phyloP scores from a whole-genome alignment of 495 filamentous ascomycete genomes.

The Neurospora sp. region DNA sequence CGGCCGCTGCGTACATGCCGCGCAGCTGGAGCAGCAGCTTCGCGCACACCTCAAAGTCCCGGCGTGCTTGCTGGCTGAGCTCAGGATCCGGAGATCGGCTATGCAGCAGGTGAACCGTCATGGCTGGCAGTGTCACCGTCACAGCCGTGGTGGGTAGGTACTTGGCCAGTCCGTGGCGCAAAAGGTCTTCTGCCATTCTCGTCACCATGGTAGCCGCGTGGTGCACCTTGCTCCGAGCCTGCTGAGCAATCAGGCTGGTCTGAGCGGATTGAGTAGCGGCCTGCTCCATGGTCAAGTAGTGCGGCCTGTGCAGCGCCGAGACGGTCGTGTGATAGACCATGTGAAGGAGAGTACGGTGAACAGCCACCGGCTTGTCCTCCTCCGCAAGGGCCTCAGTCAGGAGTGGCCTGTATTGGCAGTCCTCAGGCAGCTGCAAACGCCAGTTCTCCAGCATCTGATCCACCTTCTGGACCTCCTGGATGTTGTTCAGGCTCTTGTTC shows the following conservation, averaged over 20 bases:
- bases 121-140: conserved; percentile 78
- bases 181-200: conserved; percentile 61
- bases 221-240: conserved; percentile 67
- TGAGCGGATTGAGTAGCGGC: conserved; percentile 41
- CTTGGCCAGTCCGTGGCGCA: conserved; percentile 54
- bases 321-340: conserved; percentile 85
- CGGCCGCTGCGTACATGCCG: conserved; percentile 77
- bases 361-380: conserved; percentile 41
- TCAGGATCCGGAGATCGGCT: conserved; percentile 68
- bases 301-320: conserved; percentile 78
- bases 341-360: conserved; percentile 70
- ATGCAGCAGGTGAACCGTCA: conserved; percentile 84
- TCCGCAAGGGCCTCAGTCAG: conserved; percentile 35
- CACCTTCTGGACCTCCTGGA: conserved; percentile 60
- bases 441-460: conserved; percentile 66
- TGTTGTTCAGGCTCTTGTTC: conserved; percentile 69
- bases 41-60: conserved; percentile 80
- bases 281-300: conserved; percentile 61
- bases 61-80: conserved; percentile 55
- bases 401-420: conserved; percentile 50
- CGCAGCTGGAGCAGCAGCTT: conserved; percentile 68
- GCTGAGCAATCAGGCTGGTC: conserved; percentile 47
- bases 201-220: conserved; percentile 74
- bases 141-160: conserved; percentile 83
- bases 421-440: conserved; percentile 55